Conservation (phyloP, 169 alveolate species). For the Cytauxzoon felis region DNA sequence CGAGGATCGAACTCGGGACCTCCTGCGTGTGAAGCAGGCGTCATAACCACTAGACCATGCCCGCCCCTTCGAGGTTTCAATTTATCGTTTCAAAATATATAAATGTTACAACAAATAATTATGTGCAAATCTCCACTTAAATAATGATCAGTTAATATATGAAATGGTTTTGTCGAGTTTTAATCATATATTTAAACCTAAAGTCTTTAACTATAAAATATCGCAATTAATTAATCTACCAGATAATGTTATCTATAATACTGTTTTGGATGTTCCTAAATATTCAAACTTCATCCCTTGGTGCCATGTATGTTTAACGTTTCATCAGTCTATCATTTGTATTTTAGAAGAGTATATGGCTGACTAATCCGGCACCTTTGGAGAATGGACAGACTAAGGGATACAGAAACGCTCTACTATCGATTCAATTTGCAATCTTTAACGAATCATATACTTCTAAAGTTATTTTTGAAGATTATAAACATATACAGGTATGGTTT, state of each 20-base stretch:
- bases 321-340: not conserved
- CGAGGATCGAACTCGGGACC: slow-evolving; percentile 89
- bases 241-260: slow-evolving; percentile 7
- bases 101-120: not conserved
- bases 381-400: not conserved
- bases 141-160: too few species aligned
- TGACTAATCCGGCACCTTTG: not conserved
- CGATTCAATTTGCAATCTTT: slow-evolving; percentile 28
- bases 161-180: slow-evolving; percentile 15
- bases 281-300: slow-evolving; percentile 46
- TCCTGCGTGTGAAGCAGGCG: slow-evolving; percentile 88
- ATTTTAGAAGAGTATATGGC: slow-evolving; percentile 37
- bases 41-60: slow-evolving; percentile 87
- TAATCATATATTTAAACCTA: not conserved
- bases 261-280: slow-evolving; percentile 47
- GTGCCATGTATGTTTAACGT: slow-evolving; percentile 29
- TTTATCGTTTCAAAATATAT: too few species aligned
- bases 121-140: not conserved
- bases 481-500: slow-evolving; percentile 10
- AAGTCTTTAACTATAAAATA: slow-evolving; percentile 2
- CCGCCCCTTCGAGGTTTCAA: too few species aligned
- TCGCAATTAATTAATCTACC: slow-evolving; percentile 27
- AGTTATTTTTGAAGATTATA: slow-evolving; percentile 19
- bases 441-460: slow-evolving; percentile 46
- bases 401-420: slow-evolving; percentile 18